A percentile compares a stretch with the other conserved stretches of the same genome.
Evolutionary conservation across 306 rosid genomes (phyloP).

Genomic region (Delonix regia): DNA sequence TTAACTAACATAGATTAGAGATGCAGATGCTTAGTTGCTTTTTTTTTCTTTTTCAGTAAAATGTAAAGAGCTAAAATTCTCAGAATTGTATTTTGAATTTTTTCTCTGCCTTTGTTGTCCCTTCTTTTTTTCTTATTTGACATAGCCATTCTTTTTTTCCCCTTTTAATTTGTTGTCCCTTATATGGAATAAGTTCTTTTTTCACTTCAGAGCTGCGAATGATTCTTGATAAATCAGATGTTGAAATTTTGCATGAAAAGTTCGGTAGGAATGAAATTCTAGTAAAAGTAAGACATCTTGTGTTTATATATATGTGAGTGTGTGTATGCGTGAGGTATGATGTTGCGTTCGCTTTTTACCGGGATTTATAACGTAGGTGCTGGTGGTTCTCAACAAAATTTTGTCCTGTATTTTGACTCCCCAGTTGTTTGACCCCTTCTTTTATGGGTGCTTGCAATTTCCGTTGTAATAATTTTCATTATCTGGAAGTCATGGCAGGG

Average conservation of each 20-base stretch:
- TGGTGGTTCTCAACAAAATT: neutral
- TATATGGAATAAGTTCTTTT: neutral
- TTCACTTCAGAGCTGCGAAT: neutral
- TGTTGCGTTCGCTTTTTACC: no score
- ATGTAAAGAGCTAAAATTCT: slow-evolving; percentile 35
- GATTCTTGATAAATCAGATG: neutral
- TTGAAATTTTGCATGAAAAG: neutral
- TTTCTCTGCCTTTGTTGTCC: neutral
- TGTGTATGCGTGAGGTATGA: no score
- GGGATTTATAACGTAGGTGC: neutral
- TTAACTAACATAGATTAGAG: slow-evolving; percentile 40
- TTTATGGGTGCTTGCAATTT: neutral
- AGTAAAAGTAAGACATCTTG: neutral
- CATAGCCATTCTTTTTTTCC: no score
- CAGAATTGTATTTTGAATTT: slow-evolving; percentile 27
- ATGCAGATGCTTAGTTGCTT: slow-evolving; percentile 30
- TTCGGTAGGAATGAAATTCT: neutral
- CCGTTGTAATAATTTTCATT: neutral
- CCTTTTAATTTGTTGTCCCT: neutral
- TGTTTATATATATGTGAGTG: neutral
- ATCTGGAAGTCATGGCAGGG: neutral
- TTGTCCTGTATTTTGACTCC: neutral
- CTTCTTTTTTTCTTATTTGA: no score
- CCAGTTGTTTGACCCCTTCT: neutral
- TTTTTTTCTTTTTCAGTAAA: slow-evolving; percentile 20